phyloP scores from a whole-genome alignment of 441 rosid genomes.

The Macaranga tanarius region DNA sequence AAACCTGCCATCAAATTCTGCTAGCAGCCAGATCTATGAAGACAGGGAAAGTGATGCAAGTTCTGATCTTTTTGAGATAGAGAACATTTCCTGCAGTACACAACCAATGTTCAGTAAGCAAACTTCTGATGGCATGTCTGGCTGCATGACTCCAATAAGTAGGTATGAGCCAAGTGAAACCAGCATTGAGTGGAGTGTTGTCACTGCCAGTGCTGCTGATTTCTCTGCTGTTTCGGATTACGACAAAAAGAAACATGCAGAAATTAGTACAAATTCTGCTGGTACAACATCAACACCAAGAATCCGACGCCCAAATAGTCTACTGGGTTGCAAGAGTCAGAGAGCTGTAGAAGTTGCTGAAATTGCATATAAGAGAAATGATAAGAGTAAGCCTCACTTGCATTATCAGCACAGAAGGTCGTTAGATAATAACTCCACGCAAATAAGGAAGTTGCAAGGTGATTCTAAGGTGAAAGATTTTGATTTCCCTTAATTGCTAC shows the following conservation, averaged over 20 bases:
- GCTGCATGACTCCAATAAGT: constrained; percentile 28
- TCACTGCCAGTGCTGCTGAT: constrained; percentile 73
- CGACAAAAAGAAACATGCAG: constrained; percentile 37
- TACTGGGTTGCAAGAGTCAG: constrained; percentile 61
- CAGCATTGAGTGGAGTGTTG: constrained; percentile 83
- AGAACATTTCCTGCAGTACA: constrained; percentile 45
- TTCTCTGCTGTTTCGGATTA: constrained; percentile 51
- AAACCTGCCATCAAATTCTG: constrained; percentile 35
- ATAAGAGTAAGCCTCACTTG: constrained; percentile 32
- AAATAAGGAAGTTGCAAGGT: constrained; percentile 36
- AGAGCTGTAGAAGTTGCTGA: constrained; percentile 63
- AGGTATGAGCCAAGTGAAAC: constrained; percentile 57
- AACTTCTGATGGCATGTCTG: constrained; percentile 39
- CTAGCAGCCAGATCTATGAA: constrained; percentile 39
- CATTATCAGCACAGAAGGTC: constrained; percentile 34
- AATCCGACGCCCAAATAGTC: constrained; percentile 35
- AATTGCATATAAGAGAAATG: constrained; percentile 36
- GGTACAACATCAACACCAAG: constrained; percentile 14
- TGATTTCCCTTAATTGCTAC: constrained; percentile 38
- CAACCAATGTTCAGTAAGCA: constrained; percentile 33
- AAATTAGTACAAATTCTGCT: constrained; percentile 15
- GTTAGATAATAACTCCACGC: constrained; percentile 7
- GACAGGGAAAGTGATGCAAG: constrained; percentile 68
- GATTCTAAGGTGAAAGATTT: constrained; percentile 41
- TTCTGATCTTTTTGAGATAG: constrained; percentile 92